Evolutionary conservation across 2,329 filamentous ascomycete genomes (phyloP).

Genomic region (Aspergillus piperis): DNA sequence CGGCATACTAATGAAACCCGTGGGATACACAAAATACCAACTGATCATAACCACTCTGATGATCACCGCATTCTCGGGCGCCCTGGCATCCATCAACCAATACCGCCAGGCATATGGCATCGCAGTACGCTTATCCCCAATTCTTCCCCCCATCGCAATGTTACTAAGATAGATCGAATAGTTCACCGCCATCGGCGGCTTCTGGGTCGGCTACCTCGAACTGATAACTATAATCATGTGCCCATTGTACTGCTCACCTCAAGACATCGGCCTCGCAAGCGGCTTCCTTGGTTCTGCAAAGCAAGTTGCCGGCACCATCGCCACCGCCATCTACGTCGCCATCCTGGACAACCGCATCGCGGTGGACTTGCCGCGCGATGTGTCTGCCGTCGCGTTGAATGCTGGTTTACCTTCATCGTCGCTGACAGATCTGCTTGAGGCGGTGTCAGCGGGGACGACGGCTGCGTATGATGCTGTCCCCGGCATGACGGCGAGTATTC

Average conservation of each 20-base stretch:
- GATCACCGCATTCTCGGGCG: conserved; percentile 8
- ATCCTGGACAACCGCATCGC: background rate
- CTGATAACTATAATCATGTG: conserved; percentile 7
- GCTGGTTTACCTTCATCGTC: background rate
- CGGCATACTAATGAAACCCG: conserved; percentile 1
- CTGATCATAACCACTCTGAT: background rate
- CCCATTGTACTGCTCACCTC: background rate
- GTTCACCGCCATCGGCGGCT: conserved; percentile 7
- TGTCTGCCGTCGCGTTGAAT: background rate
- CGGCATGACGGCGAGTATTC: background rate
- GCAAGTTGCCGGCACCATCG: conserved; percentile 4
- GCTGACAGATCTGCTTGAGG: background rate
- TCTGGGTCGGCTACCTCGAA: conserved; percentile 7
- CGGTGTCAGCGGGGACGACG: background rate
- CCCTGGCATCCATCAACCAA: conserved; percentile 5
- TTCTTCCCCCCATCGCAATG: background rate
- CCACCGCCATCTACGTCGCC: conserved; percentile 8
- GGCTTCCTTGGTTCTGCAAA: conserved; percentile 6
- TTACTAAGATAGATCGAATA: background rate
- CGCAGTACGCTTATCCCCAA: background rate
- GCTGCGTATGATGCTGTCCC: background rate
- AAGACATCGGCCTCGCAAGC: conserved; percentile 4
- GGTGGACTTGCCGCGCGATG: background rate
- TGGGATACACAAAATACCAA: conserved; percentile 4
- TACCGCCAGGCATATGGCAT: background rate